Evolutionary conservation across 2,329 filamentous ascomycete species (phyloP), one percentile per base, ranked within the genome.

Genomic region (Fusarium gaditjirri): DNA sequence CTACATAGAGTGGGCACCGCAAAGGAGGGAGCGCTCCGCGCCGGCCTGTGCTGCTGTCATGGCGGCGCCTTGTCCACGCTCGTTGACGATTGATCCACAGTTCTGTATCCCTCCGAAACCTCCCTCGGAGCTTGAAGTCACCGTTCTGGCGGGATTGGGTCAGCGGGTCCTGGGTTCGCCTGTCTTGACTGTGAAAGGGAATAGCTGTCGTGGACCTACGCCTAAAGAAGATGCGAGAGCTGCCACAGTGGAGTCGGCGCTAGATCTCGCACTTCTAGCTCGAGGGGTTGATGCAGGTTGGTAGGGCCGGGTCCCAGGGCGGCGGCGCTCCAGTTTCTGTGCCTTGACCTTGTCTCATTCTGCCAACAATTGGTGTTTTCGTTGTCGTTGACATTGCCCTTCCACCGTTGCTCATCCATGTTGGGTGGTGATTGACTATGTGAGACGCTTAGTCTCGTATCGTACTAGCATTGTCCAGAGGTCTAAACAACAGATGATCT

Each of bases 31-130:
- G 56, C 71, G 67, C 72, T 65, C 73, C 67, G 71, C 68, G 70
- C 74, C 70, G 73, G 59, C 65, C 68, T 75, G 55, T 77, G 72
- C 71, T 77, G 73, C 71, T 73, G 75, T 76, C 75, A 74, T 76
- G 75, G 75, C 69, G 76, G 73, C 76, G 75, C 75, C 71, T 47
- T 75, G 69, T 58, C 68, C 73, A 77, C 58, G 69, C 61, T 65
- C 63, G 41, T 61, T 56, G 27, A 29, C 27, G 27, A 9, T 29
- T 29, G 66, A 65, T 50, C 69, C 64, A 75, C 66, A 67, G 49
- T 56, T 72, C 54, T 73, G 61, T 72, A 57, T 67, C 74, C 72
- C 72, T 75, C 70, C 47, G 64, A 67, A 65, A 60, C 55, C 62
- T 75, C 73, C 72, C 72, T 75, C 54, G 58, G 71, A 58, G 59